Base-by-base conservation (phyloP, 805 yeast genomes). In the Jamesozyma hellenica region DNA sequence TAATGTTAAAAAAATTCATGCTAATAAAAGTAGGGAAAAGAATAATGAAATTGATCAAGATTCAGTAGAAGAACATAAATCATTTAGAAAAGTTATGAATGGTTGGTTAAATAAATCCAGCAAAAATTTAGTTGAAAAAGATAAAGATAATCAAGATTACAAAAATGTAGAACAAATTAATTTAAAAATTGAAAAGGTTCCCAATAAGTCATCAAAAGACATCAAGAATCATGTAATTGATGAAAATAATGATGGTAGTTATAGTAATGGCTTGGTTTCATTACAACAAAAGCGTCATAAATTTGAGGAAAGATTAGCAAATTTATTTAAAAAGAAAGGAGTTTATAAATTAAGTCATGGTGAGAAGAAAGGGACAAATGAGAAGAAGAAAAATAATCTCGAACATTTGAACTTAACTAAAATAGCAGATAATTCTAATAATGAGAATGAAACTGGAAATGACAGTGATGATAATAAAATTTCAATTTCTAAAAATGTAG, bases 221-320 rank as follows among this genome's bases (percentile, higher is more conserved):
- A n/a, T n/a, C n/a, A n/a, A n/a, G n/a, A n/a, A n/a, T n/a, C n/a
- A n/a, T n/a, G n/a, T n/a, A n/a, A 15, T 11, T 11, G 32, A 29
- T 29, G 32, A 10, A 29, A 29, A 15, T 29, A 29, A 21, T 21
- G 8, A 21, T 21, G 23, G 8, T 21, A 21, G 8, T 21, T 21
- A 6, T 6, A 21, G 8, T 21, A 21, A 21, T 21, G 23, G 23
- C 5, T 21, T 21, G 8, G 8, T 21, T 21, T 21, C 23, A 21
- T 21, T 21, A 21, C 23, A 21, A 21, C 23, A 21, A 21, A 44
- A 31, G 27, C 40, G 40, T 26, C 50, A 45, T 32, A 47, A 38
- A 18, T 43, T 50, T 23, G 58, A 52, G 29, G 46, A 49, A 37
- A 55, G 50, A 30, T 43, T 55, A 31, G 53, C 47, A 2, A 53